phyloP scores from a whole-genome alignment of 345 rosid genomes.

The Hibiscus tridactylites region DNA sequence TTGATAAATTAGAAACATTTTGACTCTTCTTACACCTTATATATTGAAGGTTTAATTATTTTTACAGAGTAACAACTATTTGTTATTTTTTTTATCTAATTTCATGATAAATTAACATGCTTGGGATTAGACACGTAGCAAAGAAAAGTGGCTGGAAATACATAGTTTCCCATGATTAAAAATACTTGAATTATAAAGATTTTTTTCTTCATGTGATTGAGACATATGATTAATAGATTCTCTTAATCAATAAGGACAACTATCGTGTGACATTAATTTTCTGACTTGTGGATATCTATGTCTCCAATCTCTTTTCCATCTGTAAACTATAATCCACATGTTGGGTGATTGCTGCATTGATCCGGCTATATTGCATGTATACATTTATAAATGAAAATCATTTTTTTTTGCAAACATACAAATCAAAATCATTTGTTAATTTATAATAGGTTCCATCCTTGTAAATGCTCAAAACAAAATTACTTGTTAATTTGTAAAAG shows the following conservation, averaged over 20 bases:
- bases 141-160: slow-evolving; percentile 3
- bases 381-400: neutral
- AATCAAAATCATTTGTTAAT: neutral
- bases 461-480: too few relatives aligned
- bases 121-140: neutral
- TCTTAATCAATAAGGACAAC: slow-evolving; percentile 11
- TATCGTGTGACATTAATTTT: slow-evolving; percentile 20
- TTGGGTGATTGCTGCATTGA: neutral
- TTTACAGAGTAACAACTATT: neutral
- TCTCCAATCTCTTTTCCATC: slow-evolving; percentile 9
- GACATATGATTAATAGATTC: neutral
- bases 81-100: neutral
- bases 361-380: neutral
- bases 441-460: too few relatives aligned
- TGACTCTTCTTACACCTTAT: too few relatives aligned
- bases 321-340: slow-evolving; percentile 4
- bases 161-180: slow-evolving; percentile 13
- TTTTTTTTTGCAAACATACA: neutral
- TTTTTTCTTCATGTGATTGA: slow-evolving; percentile 6
- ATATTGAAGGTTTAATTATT: neutral
- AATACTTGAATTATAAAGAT: neutral
- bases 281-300: slow-evolving; percentile 18
- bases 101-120: neutral
- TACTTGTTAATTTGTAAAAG: too few relatives aligned
- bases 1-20: too few relatives aligned